These are phyloP conservation scores for Phanerochaete sordida DNA, from an alignment of 768 basidiomycete genomes.

Conservation along the genomic window DNA sequence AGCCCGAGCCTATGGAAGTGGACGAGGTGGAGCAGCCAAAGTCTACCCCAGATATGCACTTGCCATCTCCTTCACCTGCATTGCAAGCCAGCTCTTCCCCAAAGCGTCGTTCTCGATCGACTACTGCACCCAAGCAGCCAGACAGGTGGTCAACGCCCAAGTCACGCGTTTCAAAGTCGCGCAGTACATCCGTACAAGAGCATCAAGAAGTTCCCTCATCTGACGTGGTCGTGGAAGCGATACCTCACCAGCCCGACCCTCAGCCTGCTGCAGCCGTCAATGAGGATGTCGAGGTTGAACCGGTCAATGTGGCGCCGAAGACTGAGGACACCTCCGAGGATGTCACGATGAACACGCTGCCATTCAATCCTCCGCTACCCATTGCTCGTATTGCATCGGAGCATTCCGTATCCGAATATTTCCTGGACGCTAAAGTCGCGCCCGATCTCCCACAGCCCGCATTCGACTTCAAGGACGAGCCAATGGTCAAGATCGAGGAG, in stretches of 20 bases:
- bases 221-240: not conserved
- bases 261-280: not conserved
- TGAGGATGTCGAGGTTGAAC: not conserved
- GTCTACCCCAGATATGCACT: not conserved
- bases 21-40: not conserved
- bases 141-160: not conserved
- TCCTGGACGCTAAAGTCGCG: not conserved
- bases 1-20: not conserved
- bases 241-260: not conserved
- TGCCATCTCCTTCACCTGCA: not conserved
- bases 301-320: not conserved
- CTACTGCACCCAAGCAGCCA: not conserved
- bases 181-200: not conserved
- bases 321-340: not conserved
- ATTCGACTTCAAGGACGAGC: slow-evolving; percentile 8
- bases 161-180: not conserved
- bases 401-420: slow-evolving; percentile 3
- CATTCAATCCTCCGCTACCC: slow-evolving; percentile 2
- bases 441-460: not conserved
- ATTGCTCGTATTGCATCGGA: slow-evolving; percentile 1
- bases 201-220: not conserved
- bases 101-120: not conserved
- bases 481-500: not conserved
- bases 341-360: not conserved
- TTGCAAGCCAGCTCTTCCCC: not conserved